Conservation (phyloP, 495 filamentous ascomycete genomes). For the Talaromyces adpressus region DNA sequence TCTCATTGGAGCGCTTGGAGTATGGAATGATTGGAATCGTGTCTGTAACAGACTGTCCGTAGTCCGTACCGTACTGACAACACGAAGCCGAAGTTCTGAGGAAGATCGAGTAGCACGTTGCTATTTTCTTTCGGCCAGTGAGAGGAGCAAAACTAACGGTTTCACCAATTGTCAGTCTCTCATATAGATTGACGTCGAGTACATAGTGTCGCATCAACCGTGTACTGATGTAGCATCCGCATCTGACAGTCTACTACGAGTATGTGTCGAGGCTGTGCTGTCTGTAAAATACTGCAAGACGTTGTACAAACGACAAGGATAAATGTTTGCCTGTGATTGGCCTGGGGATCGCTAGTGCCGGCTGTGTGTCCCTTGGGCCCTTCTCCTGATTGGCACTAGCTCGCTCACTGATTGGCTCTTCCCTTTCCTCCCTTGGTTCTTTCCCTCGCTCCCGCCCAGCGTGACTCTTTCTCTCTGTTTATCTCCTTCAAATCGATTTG, state of each 20-base stretch:
- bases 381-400: neutral
- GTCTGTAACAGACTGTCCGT: neutral
- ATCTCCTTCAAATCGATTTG: neutral
- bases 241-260: neutral
- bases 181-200: neutral
- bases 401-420: neutral
- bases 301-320: neutral
- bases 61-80: neutral
- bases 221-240: neutral
- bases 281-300: neutral
- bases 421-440: neutral
- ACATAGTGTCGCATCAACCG: neutral
- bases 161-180: neutral
- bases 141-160: neutral
- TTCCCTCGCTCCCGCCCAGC: neutral
- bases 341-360: neutral
- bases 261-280: neutral
- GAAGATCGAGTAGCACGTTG: neutral
- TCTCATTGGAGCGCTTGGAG: neutral
- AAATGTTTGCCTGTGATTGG: neutral
- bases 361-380: neutral
- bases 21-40: neutral
- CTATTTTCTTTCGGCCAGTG: neutral
- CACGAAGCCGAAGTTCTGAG: neutral
- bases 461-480: neutral